phyloP scores from a whole-genome alignment of 1,284 basidiomycete species.

The Ganoderma leucocontextum region DNA sequence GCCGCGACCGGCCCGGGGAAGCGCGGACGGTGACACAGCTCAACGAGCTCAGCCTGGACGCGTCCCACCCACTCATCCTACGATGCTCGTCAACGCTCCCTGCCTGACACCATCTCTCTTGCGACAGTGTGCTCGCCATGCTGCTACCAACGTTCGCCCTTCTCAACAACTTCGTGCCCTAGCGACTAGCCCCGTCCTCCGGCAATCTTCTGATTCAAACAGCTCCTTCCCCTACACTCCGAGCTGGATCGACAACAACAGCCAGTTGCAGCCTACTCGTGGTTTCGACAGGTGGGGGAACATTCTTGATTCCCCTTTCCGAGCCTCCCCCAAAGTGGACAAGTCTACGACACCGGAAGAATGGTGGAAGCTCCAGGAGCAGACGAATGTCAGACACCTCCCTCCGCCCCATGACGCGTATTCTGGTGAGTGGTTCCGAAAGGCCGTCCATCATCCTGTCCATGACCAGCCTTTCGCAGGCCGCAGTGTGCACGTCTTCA shows the following conservation, averaged over 20 bases:
- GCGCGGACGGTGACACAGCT: background rate
- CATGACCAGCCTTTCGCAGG: conserved; percentile 46
- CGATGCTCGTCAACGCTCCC: conserved; percentile 23
- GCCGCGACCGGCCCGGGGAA: conserved; percentile 18
- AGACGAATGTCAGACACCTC: conserved; percentile 21
- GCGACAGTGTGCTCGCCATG: conserved; percentile 17
- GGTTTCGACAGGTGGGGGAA: background rate
- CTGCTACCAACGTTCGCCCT: background rate
- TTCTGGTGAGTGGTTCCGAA: conserved; percentile 32
- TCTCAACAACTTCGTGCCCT: conserved; percentile 7
- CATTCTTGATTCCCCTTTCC: background rate
- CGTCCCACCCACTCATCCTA: background rate
- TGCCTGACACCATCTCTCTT: background rate
- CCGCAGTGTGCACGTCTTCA: conserved; percentile 54
- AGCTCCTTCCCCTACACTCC: background rate
- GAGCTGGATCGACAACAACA: conserved; percentile 11
- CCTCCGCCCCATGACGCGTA: conserved; percentile 34
- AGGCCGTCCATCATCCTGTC: background rate
- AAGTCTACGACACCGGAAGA: conserved; percentile 24
- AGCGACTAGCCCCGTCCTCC: conserved; percentile 11
- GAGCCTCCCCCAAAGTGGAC: background rate
- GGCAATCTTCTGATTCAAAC: background rate
- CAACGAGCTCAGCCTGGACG: background rate
- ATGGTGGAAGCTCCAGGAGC: conserved; percentile 32
- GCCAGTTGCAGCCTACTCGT: background rate